Evolutionary conservation across 2,329 filamentous ascomycete species (phyloP).

Genomic region (Pseudogymnoascus sp.): DNA sequence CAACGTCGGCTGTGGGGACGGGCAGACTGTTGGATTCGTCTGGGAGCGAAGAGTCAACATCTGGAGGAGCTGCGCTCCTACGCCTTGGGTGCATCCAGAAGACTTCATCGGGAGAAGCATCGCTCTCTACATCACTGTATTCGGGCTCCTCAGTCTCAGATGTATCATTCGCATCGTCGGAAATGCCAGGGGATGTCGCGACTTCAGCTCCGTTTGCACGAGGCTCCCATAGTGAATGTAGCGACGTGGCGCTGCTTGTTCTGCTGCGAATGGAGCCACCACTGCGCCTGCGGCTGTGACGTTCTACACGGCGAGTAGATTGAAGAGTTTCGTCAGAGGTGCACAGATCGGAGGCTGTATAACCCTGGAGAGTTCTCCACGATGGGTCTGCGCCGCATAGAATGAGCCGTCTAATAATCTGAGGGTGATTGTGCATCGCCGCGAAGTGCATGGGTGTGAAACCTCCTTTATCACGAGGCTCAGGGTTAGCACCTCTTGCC

Average conservation of each 20-base stretch:
- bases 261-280: slow-evolving; percentile 50
- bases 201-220: slow-evolving; percentile 35
- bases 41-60: background rate
- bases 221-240: slow-evolving; percentile 59
- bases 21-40: slow-evolving; percentile 15
- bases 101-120: slow-evolving; percentile 21
- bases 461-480: slow-evolving; percentile 67
- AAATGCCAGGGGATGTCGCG: slow-evolving; percentile 30
- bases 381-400: slow-evolving; percentile 64
- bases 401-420: slow-evolving; percentile 69
- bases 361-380: slow-evolving; percentile 60
- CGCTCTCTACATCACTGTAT: slow-evolving; percentile 23
- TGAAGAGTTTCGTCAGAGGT: slow-evolving; percentile 55
- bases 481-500: slow-evolving; percentile 67
- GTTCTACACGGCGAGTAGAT: slow-evolving; percentile 53
- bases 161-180: slow-evolving; percentile 35
- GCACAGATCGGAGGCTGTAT: slow-evolving; percentile 63
- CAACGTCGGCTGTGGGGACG: slow-evolving; percentile 15
- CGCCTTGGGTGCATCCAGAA: slow-evolving; percentile 29
- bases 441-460: slow-evolving; percentile 79
- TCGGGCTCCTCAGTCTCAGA: slow-evolving; percentile 30
- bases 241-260: slow-evolving; percentile 58
- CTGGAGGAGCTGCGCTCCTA: slow-evolving; percentile 17
- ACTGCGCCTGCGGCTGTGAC: slow-evolving; percentile 59
- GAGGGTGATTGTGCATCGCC: slow-evolving; percentile 63